A percentile compares a stretch with the other conserved stretches of the same genome.
Conservation (phyloP, 2,329 filamentous ascomycete species). For the Ascocoryne sarcoides region DNA sequence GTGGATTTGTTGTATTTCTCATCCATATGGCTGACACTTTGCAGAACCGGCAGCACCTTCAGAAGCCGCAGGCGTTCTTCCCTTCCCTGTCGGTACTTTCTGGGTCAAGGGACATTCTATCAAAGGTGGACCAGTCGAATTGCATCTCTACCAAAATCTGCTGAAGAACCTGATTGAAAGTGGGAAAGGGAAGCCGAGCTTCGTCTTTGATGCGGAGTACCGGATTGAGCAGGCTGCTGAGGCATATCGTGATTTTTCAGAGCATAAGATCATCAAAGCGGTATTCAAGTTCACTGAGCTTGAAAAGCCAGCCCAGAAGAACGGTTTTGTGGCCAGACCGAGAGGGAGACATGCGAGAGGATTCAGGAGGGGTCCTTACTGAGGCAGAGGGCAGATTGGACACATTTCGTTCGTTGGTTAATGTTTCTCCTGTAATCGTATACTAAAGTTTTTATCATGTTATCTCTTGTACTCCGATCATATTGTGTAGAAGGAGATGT, state of each 20-base stretch:
- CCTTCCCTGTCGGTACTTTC: slow-evolving; percentile 5
- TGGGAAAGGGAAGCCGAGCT: slow-evolving; percentile 12
- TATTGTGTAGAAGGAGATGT: no score
- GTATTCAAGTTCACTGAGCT: slow-evolving; percentile 11
- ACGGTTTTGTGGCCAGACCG: no score
- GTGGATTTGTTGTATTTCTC: neutral
- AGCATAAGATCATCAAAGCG: slow-evolving; percentile 11
- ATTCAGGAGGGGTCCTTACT: no score
- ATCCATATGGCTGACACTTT: neutral
- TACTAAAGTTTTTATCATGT: no score
- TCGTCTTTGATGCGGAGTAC: slow-evolving; percentile 10
- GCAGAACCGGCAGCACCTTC: no score
- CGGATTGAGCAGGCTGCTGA: slow-evolving; percentile 8
- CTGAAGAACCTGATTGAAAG: slow-evolving; percentile 12
- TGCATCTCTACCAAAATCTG: slow-evolving; percentile 2
- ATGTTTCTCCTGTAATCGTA: no score
- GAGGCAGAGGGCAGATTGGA: no score
- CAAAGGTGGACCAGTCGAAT: slow-evolving; percentile 2
- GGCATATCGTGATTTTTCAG: slow-evolving; percentile 8
- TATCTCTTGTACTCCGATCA: no score
- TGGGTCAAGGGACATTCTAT: slow-evolving; percentile 6
- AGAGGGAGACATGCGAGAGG: no score
- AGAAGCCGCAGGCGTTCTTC: slow-evolving; percentile 1
- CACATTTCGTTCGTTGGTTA: no score
- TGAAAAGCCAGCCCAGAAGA: no score